Evolutionary conservation across 140 eudicot species (phyloP), one percentile per base, ranked within the genome.

Genomic region (Cichorium intybus): DNA sequence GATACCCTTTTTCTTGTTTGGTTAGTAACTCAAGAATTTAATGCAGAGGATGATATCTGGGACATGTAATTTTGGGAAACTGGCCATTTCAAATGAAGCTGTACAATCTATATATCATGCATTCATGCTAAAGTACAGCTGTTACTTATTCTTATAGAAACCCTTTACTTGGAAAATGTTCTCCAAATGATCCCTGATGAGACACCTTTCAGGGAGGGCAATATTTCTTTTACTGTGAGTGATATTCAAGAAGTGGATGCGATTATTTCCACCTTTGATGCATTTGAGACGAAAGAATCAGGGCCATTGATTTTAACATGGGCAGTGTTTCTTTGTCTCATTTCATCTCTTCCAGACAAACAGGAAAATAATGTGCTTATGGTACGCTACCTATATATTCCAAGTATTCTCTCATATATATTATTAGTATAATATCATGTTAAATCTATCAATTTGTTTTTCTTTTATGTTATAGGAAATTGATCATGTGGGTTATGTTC

Each of bases 111-210:
- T 80, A 49, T 72, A 71, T 81, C 87, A 84, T n/a, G n/a, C n/a
- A n/a, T n/a, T n/a, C n/a, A n/a, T 68, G 95, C 95, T 56, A 93
- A 86, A 82, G 84, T 89, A 65, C 95, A 88, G 68, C 43, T 93
- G 81, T 79, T 93, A 16, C 85, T 93, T 79, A 84, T 88, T 68
- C 99, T 93, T 65, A 80, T 88, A 57, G 95, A 93, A 75, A 82
- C 95, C 24, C 69, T 93, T 75, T 79, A 93, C 74, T 76, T 93
- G 63, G 99, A 93, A 79, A 79, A 66, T 69, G 84, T 93, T 77
- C 97, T 93, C 43, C 99, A 93, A 71, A 88, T 85, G 97, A 77
- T 88, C 66, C 95, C 86, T 53, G 97, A 93, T 76, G 90, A 80
- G 64, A 78, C 75, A 48, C 83, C 99, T 63, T 88, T 88, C 81